phyloP scores from a whole-genome alignment of 495 filamentous ascomycete genomes.

The Neurospora pannonica region DNA sequence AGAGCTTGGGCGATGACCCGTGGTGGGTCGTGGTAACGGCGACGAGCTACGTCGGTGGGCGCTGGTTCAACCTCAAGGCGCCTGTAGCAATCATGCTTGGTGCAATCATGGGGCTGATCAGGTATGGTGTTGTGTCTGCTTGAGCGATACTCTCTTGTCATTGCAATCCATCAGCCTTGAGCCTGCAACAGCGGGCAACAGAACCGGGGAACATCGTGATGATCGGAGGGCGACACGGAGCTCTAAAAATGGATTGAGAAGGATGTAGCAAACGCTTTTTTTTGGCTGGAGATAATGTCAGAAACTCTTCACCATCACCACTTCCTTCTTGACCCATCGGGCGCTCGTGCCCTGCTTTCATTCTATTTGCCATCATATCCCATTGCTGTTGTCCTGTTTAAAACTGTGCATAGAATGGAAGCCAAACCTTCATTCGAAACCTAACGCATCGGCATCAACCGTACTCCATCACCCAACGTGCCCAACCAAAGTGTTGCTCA shows the following conservation, averaged over 20 bases:
- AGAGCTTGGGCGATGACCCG: conserved; percentile 54
- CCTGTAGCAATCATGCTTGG: conserved; percentile 57
- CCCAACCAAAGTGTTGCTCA: background rate
- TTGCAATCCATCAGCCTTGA: background rate
- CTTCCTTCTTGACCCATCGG: too few species aligned
- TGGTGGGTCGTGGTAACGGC: conserved; percentile 67
- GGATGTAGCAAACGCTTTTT: background rate
- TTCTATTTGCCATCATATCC: too few species aligned
- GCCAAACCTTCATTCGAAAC: background rate
- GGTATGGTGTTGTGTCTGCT: conserved; percentile 48
- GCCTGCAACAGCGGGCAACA: background rate
- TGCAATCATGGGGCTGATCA: conserved; percentile 52
- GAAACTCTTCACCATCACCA: too few species aligned
- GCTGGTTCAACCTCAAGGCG: conserved; percentile 52
- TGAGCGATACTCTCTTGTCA: conserved; percentile 1
- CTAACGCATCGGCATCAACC: background rate
- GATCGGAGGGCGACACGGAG: background rate
- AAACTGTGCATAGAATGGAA: too few species aligned
- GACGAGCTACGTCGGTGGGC: conserved; percentile 51
- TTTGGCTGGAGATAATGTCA: too few species aligned
- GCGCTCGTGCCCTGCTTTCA: too few species aligned
- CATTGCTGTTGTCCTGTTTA: too few species aligned
- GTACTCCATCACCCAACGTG: background rate
- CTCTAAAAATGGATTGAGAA: background rate
- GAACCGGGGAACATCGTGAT: background rate